Evolutionary conservation across 1,284 basidiomycete genomes (phyloP).

Genomic region (Rhodotorula sp.): DNA sequence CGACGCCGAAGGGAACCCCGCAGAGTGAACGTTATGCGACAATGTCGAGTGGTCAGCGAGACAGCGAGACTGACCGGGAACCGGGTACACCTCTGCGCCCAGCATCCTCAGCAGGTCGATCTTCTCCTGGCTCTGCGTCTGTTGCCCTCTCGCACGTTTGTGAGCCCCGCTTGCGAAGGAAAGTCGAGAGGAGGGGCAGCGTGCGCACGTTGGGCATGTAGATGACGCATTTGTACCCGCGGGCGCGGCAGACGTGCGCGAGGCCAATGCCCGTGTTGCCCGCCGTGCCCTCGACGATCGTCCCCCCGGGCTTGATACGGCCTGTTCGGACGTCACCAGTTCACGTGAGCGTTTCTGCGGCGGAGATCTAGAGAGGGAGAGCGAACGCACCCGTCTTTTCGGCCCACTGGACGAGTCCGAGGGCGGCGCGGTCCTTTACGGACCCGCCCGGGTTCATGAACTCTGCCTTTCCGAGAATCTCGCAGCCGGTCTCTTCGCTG

Average conservation of each 20-base stretch:
- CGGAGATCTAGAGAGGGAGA: no score
- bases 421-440: conserved; percentile 95
- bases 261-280: conserved; percentile 76
- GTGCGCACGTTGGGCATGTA: conserved; percentile 87
- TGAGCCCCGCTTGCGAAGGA: background rate
- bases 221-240: conserved; percentile 97
- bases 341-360: background rate
- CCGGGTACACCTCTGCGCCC: conserved; percentile 91
- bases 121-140: conserved; percentile 84
- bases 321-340: conserved; percentile 52
- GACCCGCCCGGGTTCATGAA: conserved; percentile 99
- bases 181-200: background rate
- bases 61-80: conserved; percentile 60
- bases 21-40: no score
- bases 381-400: conserved; percentile 77
- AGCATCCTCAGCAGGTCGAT: conserved; percentile 96
- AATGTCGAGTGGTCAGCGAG: no score
- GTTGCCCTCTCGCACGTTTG: background rate
- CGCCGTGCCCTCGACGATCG: conserved; percentile 95
- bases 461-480: conserved; percentile 92
- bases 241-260: conserved; percentile 73
- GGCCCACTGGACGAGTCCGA: conserved; percentile 85
- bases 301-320: conserved; percentile 80
- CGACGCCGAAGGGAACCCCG: background rate
- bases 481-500: conserved; percentile 85